phyloP scores from a whole-genome alignment of 1,284 basidiomycete genomes.

The Papiliotrema fonsecae region DNA sequence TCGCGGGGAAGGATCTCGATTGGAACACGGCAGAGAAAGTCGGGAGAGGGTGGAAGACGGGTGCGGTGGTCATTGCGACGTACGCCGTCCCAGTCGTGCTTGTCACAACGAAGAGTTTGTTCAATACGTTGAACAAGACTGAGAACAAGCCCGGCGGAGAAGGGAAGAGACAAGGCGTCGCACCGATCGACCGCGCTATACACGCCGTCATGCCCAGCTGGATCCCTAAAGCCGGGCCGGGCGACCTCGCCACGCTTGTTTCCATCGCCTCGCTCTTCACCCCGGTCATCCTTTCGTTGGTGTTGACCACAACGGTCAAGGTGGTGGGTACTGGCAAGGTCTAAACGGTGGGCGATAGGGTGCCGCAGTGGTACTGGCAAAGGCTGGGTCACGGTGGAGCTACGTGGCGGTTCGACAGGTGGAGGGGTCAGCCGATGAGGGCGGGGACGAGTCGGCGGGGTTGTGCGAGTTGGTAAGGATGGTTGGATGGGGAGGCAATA shows the following conservation, averaged over 20 bases:
- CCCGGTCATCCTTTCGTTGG: conserved; percentile 6
- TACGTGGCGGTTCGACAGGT: too few relatives aligned
- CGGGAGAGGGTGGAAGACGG: conserved; percentile 1
- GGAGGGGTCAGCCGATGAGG: too few relatives aligned
- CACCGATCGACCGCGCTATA: background rate
- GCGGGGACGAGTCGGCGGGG: too few relatives aligned
- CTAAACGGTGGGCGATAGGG: too few relatives aligned
- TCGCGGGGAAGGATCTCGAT: background rate
- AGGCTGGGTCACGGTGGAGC: too few relatives aligned
- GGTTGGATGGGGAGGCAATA: too few relatives aligned
- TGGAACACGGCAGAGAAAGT: background rate
- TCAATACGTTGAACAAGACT: background rate
- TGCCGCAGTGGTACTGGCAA: too few relatives aligned
- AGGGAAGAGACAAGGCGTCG: background rate
- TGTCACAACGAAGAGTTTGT: conserved; percentile 1
- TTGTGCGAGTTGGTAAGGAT: too few relatives aligned
- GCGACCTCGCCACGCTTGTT: conserved; percentile 9
- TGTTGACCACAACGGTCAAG: conserved; percentile 39
- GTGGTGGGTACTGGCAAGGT: background rate
- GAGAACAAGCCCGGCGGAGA: background rate
- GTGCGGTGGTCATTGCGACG: background rate
- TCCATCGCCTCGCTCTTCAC: conserved; percentile 8
- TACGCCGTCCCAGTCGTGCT: conserved; percentile 1
- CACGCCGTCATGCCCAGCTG: background rate
- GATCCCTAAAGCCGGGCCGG: conserved; percentile 5